These are phyloP conservation scores for Phytophthora ohioensis DNA, from an alignment of 352 stramenopile genomes.

Conservation along the genomic window DNA sequence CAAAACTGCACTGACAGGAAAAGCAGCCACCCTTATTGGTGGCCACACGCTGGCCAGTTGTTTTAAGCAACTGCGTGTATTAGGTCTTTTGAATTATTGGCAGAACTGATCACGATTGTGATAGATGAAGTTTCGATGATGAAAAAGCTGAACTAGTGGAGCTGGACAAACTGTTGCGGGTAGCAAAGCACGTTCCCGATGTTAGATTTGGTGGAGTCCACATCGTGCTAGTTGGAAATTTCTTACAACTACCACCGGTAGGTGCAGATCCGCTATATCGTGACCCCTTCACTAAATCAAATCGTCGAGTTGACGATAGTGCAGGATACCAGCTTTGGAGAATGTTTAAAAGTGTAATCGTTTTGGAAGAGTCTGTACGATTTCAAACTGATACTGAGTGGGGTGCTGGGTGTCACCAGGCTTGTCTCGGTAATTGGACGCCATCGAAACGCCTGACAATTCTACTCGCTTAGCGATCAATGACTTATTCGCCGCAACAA, in stretches of 20 bases:
- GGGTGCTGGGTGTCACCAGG: not conserved
- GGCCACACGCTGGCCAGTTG: conserved; percentile 1
- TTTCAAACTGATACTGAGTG: conserved; percentile 18
- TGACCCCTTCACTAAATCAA: not conserved
- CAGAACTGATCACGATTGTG: not conserved
- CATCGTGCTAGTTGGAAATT: conserved; percentile 15
- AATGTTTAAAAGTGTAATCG: not conserved
- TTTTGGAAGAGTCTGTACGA: conserved; percentile 4
- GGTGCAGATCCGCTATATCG: conserved; percentile 5
- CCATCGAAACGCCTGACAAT: conserved; percentile 7
- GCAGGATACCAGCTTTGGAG: conserved; percentile 9
- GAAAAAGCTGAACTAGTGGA: not conserved
- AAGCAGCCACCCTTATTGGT: conserved; percentile 2
- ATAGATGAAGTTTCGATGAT: conserved; percentile 19
- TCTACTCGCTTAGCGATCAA: not conserved
- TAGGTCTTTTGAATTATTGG: not conserved
- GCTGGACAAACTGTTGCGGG: conserved; percentile 8
- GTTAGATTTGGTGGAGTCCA: conserved; percentile 16
- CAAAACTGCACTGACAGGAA: conserved; percentile 4
- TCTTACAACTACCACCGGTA: conserved; percentile 11
- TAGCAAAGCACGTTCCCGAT: not conserved
- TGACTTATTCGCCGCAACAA: conserved; percentile 1
- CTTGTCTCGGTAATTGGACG: conserved; percentile 1
- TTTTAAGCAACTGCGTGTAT: not conserved
- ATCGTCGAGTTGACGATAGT: not conserved